Evolutionary conservation across 495 filamentous ascomycete species (phyloP).

Genomic region (Penicillium paxilli): DNA sequence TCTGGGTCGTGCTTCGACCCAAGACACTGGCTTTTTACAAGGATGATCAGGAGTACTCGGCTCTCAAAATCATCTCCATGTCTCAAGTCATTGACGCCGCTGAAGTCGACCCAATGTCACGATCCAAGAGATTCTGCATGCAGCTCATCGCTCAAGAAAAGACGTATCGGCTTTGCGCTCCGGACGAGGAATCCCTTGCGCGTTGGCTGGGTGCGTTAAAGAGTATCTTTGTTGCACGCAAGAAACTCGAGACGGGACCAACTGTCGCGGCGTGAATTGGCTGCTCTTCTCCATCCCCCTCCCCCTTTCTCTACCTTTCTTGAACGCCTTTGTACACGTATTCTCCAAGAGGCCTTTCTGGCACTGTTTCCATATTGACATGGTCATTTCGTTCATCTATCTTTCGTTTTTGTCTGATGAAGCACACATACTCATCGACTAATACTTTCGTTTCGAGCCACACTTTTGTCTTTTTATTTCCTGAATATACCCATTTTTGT

Average conservation of each 20-base stretch:
- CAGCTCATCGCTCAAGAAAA: slow-evolving; percentile 96
- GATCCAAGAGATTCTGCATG: slow-evolving; percentile 80
- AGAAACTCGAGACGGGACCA: slow-evolving; percentile 46
- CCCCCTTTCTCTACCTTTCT: background rate
- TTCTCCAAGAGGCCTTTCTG: too few species aligned
- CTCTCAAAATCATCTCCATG: slow-evolving; percentile 78
- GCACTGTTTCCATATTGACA: too few species aligned
- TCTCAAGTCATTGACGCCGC: slow-evolving; percentile 84
- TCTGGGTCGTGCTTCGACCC: slow-evolving; percentile 90
- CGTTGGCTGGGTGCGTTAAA: slow-evolving; percentile 89
- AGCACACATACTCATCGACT: background rate
- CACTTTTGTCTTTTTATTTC: background rate
- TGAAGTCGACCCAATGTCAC: slow-evolving; percentile 84
- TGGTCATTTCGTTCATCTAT: background rate
- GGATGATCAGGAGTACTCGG: slow-evolving; percentile 87
- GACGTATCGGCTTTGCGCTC: slow-evolving; percentile 81
- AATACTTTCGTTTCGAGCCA: background rate
- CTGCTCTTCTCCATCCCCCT: background rate
- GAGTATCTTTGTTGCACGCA: slow-evolving; percentile 66
- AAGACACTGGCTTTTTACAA: slow-evolving; percentile 91
- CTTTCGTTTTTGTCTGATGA: background rate
- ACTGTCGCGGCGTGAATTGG: slow-evolving; percentile 1
- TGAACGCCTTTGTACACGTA: background rate
- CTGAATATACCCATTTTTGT: slow-evolving; percentile 17
- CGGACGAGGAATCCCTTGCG: slow-evolving; percentile 78